Evolutionary conservation across 305 asterid genomes (phyloP), one percentile per base, ranked within the genome.

Genomic region (Coffea humblotiana): DNA sequence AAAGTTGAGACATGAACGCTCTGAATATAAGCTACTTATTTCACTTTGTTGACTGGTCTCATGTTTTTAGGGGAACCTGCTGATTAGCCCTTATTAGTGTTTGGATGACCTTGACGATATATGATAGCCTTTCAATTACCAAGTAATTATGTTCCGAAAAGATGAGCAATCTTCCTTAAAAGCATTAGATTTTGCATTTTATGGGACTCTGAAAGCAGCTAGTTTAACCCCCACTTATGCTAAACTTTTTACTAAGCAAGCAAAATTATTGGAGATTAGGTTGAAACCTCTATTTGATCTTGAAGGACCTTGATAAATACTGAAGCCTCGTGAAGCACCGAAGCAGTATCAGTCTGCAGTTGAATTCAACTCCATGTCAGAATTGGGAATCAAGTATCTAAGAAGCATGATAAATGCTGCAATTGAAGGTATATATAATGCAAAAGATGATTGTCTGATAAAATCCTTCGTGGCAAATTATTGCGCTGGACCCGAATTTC

Each of bases 301-400:
- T 83, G 88, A 76, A 90, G 90, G 76, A 86, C 82, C 77, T 89
- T 82, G 82, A 90, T 88, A 48, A 87, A 86, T 77, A 88, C 43
- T 48, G 83, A 85, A 71, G 94, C 91, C 84, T 90, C 92, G 0
- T 86, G 89, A 79, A 90, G 92, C 71, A 90, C 94, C 6, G 94
- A 90, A 72, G 94, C 89, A 56, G 91, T 89, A 69, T 89, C 94
- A 77, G 91, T 85, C 94, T 89, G 88, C 84, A 80, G 70, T 48
- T 25, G 68, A 75, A 68, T 72, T 48, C 11, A 60, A 37, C 19
- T 54, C n/a, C 14, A 77, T 8, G 15, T 35, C 37, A 16, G 25
- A 3, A 67, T 40, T 40, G 6, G 43, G 43, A 16, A 27, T 64
- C 13, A n/a, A 40, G 0, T 4, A 32, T 3, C 3, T 29, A 65